Conservation (phyloP, 1,139 yeast species). For the Tardiomyces digboiensis region DNA sequence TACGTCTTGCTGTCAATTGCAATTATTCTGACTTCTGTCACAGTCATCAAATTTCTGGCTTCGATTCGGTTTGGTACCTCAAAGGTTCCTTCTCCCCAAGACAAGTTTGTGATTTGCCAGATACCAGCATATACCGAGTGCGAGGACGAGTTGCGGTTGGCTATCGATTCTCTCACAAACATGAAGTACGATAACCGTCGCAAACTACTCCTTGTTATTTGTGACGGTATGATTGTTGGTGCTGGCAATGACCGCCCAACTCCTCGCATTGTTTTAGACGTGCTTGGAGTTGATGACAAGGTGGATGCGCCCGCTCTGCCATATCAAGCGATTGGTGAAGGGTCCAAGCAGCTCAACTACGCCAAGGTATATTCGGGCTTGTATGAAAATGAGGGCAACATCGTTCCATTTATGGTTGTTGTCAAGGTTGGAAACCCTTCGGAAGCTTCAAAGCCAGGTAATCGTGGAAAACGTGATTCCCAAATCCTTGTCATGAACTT, state of each 20-base stretch:
- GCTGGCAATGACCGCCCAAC: slow-evolving; percentile 33
- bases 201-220: slow-evolving; percentile 28
- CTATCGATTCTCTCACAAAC: slow-evolving; percentile 31
- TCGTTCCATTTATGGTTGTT: slow-evolving; percentile 31
- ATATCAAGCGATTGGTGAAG: slow-evolving; percentile 32
- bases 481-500: slow-evolving; percentile 32
- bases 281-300: slow-evolving; percentile 31
- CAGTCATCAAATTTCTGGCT: slow-evolving; percentile 30
- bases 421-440: slow-evolving; percentile 31
- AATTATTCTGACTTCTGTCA: slow-evolving; percentile 28
- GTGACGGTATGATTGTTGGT: slow-evolving; percentile 34
- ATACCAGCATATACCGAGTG: slow-evolving; percentile 34
- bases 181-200: slow-evolving; percentile 30
- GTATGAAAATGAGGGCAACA: slow-evolving; percentile 31
- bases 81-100: slow-evolving; percentile 28
- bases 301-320: slow-evolving; percentile 29
- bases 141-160: slow-evolving; percentile 31
- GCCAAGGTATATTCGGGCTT: slow-evolving; percentile 33
- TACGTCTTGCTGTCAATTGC: slow-evolving; percentile 30
- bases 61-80: slow-evolving; percentile 29
- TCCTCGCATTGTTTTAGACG: slow-evolving; percentile 31
- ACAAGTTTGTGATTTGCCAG: slow-evolving; percentile 32
- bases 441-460: slow-evolving; percentile 29
- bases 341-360: slow-evolving; percentile 28
- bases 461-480: slow-evolving; percentile 36